Percentiles rank a stretch among this genome's conserved stretches.
These are phyloP conservation scores for Xylaria acuta DNA, from an alignment of 495 filamentous ascomycete genomes.

Conservation along the genomic window DNA sequence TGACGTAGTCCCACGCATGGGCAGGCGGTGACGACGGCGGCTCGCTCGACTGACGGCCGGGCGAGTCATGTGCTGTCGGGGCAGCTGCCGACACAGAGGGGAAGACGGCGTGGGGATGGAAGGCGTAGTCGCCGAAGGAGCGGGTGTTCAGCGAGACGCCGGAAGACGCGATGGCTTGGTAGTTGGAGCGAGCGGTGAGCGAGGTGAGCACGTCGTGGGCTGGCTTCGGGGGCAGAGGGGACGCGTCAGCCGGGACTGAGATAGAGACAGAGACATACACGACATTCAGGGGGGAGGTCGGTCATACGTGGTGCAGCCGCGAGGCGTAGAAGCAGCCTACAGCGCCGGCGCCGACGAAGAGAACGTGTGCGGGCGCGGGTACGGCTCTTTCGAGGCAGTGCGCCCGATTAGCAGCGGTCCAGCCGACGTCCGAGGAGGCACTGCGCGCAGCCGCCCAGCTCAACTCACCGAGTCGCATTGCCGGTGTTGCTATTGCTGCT, in stretches of 20 bases:
- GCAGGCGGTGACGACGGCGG: conserved; percentile 19
- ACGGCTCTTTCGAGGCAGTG: conserved; percentile 31
- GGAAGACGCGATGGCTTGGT: conserved; percentile 50
- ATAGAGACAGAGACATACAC: not conserved
- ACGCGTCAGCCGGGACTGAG: conserved; percentile 5
- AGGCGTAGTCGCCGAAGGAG: conserved; percentile 60
- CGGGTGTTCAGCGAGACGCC: conserved; percentile 59
- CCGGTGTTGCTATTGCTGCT: not conserved
- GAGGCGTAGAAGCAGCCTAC: conserved; percentile 67
- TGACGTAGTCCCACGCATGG: conserved; percentile 62
- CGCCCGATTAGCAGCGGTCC: conserved; percentile 20
- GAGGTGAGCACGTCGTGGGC: conserved; percentile 48
- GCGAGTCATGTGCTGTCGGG: conserved; percentile 16
- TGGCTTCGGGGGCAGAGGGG: conserved; percentile 36
- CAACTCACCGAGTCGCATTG: conserved; percentile 11
- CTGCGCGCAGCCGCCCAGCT: not conserved
- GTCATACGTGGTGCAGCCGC: conserved; percentile 57
- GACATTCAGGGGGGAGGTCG: not conserved
- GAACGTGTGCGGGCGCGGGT: conserved; percentile 49
- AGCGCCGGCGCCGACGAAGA: conserved; percentile 65
- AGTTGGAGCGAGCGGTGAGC: conserved; percentile 64
- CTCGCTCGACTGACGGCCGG: conserved; percentile 22
- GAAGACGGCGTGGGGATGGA: conserved; percentile 56
- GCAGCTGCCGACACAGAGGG: conserved; percentile 47
- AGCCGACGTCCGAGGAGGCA: not conserved